Evolutionary conservation across 306 rosid genomes (phyloP).

Genomic region (Quercus berberidifolia): DNA sequence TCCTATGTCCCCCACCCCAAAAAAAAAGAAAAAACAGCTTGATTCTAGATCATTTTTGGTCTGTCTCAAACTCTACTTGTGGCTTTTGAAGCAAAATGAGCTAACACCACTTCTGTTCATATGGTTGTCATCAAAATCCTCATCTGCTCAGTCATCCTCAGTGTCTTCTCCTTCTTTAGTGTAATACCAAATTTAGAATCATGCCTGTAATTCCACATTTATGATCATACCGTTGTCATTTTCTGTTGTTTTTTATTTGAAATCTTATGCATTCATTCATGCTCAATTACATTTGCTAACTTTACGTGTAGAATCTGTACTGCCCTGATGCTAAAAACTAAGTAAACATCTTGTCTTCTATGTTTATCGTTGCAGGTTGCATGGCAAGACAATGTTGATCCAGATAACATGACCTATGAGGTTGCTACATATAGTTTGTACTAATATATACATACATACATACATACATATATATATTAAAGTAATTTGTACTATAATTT

Average conservation of each 20-base stretch:
- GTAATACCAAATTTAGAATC: neutral
- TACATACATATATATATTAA: too few relatives aligned
- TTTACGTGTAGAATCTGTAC: too few relatives aligned
- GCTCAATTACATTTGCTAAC: neutral
- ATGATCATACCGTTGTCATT: neutral
- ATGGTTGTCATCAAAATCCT: neutral
- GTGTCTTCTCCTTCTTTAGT: neutral
- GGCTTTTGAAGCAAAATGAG: neutral
- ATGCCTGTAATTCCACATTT: neutral
- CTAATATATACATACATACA: too few relatives aligned
- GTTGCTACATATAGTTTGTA: conserved; percentile 31
- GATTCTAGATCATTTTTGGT: neutral
- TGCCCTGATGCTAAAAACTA: neutral
- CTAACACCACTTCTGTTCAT: neutral
- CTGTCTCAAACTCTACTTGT: neutral
- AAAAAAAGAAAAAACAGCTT: neutral
- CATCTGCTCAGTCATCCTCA: neutral
- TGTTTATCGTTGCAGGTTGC: conserved; percentile 45
- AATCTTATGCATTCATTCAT: neutral
- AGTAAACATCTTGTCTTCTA: conserved; percentile 3
- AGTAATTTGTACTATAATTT: neutral
- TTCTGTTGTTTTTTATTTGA: neutral
- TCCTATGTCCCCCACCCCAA: neutral
- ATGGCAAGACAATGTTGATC: conserved; percentile 86
- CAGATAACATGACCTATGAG: conserved; percentile 94